phyloP scores from a whole-genome alignment of 2,329 filamentous ascomycete genomes.

The Microsporum audouinii region DNA sequence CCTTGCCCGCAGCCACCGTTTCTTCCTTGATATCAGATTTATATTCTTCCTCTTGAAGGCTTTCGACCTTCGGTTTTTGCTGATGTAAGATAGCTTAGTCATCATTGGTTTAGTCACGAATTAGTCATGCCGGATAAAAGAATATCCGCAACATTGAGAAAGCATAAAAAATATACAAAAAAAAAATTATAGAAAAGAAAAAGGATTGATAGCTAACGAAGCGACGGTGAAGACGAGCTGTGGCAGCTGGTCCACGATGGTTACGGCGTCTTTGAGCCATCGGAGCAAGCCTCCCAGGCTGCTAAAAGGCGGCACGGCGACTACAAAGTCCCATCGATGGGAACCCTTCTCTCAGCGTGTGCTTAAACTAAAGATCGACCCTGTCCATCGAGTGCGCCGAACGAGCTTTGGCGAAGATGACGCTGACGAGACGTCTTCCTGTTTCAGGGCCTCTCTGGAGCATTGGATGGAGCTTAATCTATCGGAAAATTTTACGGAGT shows the following conservation, averaged over 20 bases:
- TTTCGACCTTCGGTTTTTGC: neutral
- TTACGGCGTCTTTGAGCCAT: constrained; percentile 49
- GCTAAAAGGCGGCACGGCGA: constrained; percentile 56
- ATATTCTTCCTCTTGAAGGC: neutral
- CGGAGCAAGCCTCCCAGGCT: constrained; percentile 58
- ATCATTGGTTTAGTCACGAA: neutral
- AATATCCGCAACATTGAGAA: constrained; percentile 23
- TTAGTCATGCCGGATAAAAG: neutral
- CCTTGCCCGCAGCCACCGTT: neutral
- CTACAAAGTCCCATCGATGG: constrained; percentile 77
- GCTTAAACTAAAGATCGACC: constrained; percentile 84
- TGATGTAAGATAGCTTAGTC: neutral
- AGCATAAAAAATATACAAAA: neutral
- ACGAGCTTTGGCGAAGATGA: constrained; percentile 70
- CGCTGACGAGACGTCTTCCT: constrained; percentile 65
- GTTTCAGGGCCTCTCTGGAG: constrained; percentile 69
- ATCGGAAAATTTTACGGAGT: constrained; percentile 65
- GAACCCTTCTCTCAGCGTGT: constrained; percentile 86
- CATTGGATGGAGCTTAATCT: constrained; percentile 91
- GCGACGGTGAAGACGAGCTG: neutral
- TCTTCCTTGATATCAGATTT: neutral
- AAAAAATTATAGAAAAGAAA: neutral
- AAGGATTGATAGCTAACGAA: neutral
- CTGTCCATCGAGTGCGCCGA: constrained; percentile 75
- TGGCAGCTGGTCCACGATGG: constrained; percentile 26